Base-by-base conservation (phyloP, 306 rosid genomes). In the Geum urbanum region DNA sequence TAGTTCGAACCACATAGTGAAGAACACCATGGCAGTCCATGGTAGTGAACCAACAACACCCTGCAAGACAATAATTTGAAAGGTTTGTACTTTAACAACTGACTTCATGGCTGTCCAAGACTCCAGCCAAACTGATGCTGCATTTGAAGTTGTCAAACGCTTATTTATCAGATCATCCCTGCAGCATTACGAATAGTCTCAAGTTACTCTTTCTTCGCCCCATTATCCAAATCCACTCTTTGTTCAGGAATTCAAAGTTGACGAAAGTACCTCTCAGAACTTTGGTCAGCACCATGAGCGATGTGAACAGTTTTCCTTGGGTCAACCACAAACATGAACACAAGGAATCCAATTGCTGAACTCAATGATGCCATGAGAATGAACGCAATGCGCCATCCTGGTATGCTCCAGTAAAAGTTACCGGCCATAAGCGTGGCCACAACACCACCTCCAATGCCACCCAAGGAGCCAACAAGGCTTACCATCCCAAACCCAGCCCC, bases 11-110 rank as follows among this genome's bases (percentile, higher is more conserved):
- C 99, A 94, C 99, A 94, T 91, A 48, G 99, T 94, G 88, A 94
- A 91, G 89, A 94, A 94, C 80, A 94, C 99, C 99, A 91, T 94
- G 81, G 99, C 97, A 60, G 97, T 94, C 99, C 99, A 94, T n/a
- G 99, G 99, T 40, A 94, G 86, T 8, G 97, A 94, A 41, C 97
- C 97, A 67, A 94, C 78, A 67, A 91, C 71, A 32, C 99, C 97
- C 82, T 91, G 99, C 81, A 94, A 65, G 74, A 94, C 99, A 63
- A 94, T 88, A 52, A 94, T 80, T 81, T 87, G 96, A 79, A 94
- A 94, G 53, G 99, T 94, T 76, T 71, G 39, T 77, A 94, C 91
- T 86, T 87, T 88, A 75, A 75, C 79, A 66, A 94, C 96, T 54
- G 84, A 72, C 80, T 87, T 94, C 84, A 82, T 91, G 53, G 96